Base-by-base conservation (phyloP, 805 yeast genomes). In the Barnettozyma pratensis region DNA sequence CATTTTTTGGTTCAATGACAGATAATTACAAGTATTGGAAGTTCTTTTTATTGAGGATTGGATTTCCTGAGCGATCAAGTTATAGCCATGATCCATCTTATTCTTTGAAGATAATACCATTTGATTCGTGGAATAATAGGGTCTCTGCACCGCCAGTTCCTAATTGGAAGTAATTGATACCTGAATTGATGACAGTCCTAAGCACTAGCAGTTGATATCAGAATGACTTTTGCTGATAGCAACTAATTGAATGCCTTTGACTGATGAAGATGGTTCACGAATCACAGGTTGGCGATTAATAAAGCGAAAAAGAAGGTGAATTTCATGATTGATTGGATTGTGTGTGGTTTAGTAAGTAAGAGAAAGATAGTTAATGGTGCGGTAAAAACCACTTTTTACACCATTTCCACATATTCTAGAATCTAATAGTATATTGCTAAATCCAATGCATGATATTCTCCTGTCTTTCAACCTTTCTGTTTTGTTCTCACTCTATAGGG, bases 1-100 rank as follows among this genome's bases (percentile, higher is more conserved):
- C 40, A 27, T 50, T 19, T 19, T 19, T 44, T 37, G 49, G 52
- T 11, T 14, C 46, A n/a, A 10, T 31, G 12, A 43, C 54, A 28
- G 54, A 39, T 19, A 55, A 36, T 39, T 52, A 45, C 42, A 57
- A 46, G 30, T 31, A 44, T 42, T 59, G 61, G 39, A 41, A 57
- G 5, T 31, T 45, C 50, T 8, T 28, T 14, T 31, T 42, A 37
- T 4, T 38, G 5, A 9, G n/a, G 39, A 5, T 19, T 8, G 28
- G 46, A 45, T 27, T n/a, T 31, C 34, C 37, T 42, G 40, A 43
- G 32, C 4, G 45, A 36, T 42, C 41, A 54, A 30, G 11, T 50
- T 46, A 39, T 51, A 42, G 41, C 45, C 44, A 12, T 30, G 36
- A 3, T 38, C 12, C 9, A 19, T 2, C 19, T 19, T 19, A 19